Base-by-base conservation (phyloP, 805 yeast genomes). In the Pichia occidentalis region DNA sequence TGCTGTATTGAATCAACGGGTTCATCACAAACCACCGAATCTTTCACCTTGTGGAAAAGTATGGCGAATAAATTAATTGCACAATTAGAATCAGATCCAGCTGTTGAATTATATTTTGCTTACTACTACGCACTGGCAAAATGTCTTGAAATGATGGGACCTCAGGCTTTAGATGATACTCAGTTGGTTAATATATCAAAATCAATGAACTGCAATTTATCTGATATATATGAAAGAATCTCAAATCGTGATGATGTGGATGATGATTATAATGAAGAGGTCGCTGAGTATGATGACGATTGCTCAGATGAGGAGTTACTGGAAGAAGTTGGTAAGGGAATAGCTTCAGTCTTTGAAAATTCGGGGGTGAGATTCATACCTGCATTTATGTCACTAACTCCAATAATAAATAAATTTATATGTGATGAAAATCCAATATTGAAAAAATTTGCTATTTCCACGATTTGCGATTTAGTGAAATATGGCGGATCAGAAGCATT, bases 251-350 rank as follows among this genome's bases (percentile, higher is more conserved):
- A 85, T 37, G 69, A 67, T 43, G 80, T 72, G 29, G 92, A 83
- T 46, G 95, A 85, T 54, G 95, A 85, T 53, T 87, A 80, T 57
- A 81, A 82, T 42, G 96, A 86, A 61, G 96, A 85, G 31, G 67
- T 79, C 5, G 95, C 82, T 42, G 84, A 77, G 39, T 87, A 80
- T 40, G 97, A 88, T 39, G 86, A 78, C 42, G 95, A 83, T 51
- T 75, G 70, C 49, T 80, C 92, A 1, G 97, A 92, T 57, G 97
- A 87, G 54, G 96, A 88, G 54, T 65, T 92, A 32, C 63, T 87
- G 36, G 94, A 86, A 51, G 95, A 90, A 55, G 76, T 87, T 46
- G 84, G 82, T 56, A 83, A 81, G 55, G 78, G 82, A 1, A 59
- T 92, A 26, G 70, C 81, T 7, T 69, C 81, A 1, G 67, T 86